Evolutionary conservation across 768 basidiomycete species (phyloP).

Genomic region (Boletus tomentosulus): DNA sequence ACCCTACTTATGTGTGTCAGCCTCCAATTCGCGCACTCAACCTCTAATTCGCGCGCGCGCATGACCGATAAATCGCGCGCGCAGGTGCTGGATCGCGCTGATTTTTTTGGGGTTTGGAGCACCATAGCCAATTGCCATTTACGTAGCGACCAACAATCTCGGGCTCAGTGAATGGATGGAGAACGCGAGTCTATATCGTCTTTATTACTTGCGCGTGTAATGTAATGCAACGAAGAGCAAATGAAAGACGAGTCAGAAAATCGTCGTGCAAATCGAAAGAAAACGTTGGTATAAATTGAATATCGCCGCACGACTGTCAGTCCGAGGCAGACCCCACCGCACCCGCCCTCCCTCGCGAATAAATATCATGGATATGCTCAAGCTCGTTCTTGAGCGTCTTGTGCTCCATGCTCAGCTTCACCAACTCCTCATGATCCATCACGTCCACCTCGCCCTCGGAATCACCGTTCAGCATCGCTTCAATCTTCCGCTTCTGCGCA

Average conservation of each 20-base stretch:
- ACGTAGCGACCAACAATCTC: too few species aligned
- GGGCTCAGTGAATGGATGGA: too few species aligned
- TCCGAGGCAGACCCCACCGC: conserved; percentile 8
- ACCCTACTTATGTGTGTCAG: too few species aligned
- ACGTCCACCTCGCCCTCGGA: conserved; percentile 54
- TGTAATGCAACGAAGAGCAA: background rate
- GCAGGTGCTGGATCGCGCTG: too few species aligned
- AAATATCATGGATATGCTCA: conserved; percentile 43
- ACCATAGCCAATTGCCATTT: too few species aligned
- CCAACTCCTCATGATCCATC: conserved; percentile 46
- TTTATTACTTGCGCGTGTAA: background rate
- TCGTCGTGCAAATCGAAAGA: background rate
- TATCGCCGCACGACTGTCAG: conserved; percentile 1
- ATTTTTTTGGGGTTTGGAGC: too few species aligned
- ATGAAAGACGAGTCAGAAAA: too few species aligned
- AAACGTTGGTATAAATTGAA: background rate
- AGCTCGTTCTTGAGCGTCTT: conserved; percentile 49
- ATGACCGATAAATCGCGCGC: too few species aligned
- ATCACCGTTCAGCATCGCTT: conserved; percentile 49
- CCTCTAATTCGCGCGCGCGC: too few species aligned
- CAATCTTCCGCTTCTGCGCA: conserved; percentile 48
- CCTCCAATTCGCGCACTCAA: too few species aligned
- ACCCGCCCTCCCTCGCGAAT: conserved; percentile 19
- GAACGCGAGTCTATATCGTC: background rate
- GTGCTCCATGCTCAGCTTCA: conserved; percentile 41